Evolutionary conservation across 805 yeast species (phyloP).

Genomic region (Ogataea henricii): DNA sequence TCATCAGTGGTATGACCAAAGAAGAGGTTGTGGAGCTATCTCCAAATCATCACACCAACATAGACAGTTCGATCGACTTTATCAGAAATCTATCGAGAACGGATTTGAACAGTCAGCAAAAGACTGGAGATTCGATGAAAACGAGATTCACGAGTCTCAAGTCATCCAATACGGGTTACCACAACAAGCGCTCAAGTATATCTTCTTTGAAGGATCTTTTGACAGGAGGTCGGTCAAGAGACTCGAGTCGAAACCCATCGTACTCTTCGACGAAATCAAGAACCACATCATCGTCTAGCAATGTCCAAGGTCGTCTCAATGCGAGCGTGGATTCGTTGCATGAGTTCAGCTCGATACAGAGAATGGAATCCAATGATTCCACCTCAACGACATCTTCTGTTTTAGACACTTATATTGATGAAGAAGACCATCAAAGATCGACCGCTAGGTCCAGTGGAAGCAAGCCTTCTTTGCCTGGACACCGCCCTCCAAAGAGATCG

Average conservation of each 20-base stretch:
- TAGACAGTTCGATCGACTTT: constrained; percentile 42
- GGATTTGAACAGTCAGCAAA: constrained; percentile 28
- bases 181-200: constrained; percentile 38
- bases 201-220: constrained; percentile 36
- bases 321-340: constrained; percentile 27
- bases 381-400: constrained; percentile 13
- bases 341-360: constrained; percentile 19
- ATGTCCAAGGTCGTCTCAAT: constrained; percentile 9
- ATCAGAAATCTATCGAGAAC: constrained; percentile 39
- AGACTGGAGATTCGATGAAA: constrained; percentile 29
- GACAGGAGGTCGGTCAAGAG: constrained; percentile 37
- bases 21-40: constrained; percentile 37
- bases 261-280: constrained; percentile 20
- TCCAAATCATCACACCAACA: constrained; percentile 31
- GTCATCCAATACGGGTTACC: constrained; percentile 23
- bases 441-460: not conserved
- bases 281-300: constrained; percentile 18
- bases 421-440: constrained; percentile 10
- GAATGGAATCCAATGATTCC: constrained; percentile 12
- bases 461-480: constrained; percentile 23
- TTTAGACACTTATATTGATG: constrained; percentile 17
- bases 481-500: constrained; percentile 33
- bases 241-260: constrained; percentile 25
- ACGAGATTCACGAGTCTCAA: constrained; percentile 19
- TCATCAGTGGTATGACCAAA: constrained; percentile 33